Conservation (phyloP, 768 basidiomycete species). For the Amanita jacksonii region DNA sequence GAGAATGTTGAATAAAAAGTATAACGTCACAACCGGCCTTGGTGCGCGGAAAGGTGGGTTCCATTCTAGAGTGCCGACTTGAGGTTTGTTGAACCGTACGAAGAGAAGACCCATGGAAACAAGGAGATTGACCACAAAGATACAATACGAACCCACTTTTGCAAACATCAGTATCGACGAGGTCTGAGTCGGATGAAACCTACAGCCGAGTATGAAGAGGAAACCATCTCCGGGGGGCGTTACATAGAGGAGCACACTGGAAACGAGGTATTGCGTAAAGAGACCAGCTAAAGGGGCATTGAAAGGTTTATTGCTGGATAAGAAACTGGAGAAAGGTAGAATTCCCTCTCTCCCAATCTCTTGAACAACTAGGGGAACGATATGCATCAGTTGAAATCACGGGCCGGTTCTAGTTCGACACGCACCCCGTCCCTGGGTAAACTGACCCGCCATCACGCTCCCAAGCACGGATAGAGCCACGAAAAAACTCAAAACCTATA, state of each 20-base stretch:
- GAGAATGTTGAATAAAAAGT: constrained; percentile 59
- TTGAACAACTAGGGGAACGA: constrained; percentile 44
- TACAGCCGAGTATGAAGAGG: constrained; percentile 57
- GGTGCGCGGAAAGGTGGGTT: constrained; percentile 56
- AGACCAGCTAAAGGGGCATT: constrained; percentile 56
- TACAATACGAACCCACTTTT: constrained; percentile 49
- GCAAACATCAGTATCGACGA: no score
- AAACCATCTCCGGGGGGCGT: constrained; percentile 71
- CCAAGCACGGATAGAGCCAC: constrained; percentile 60
- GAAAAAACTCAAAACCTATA: constrained; percentile 49
- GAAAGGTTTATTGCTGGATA: constrained; percentile 66
- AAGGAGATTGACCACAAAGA: constrained; percentile 46
- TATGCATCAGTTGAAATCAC: background rate
- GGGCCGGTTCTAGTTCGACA: background rate
- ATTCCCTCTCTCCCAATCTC: constrained; percentile 67
- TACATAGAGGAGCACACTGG: constrained; percentile 40
- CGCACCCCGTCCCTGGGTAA: constrained; percentile 56
- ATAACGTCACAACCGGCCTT: constrained; percentile 36
- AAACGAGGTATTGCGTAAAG: constrained; percentile 51
- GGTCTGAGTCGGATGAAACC: constrained; percentile 14
- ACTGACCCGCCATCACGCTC: constrained; percentile 53
- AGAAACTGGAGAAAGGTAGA: constrained; percentile 55
- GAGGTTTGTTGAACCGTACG: constrained; percentile 34
- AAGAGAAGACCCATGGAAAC: constrained; percentile 55
- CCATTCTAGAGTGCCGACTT: constrained; percentile 41